A percentile compares a stretch with the other conserved stretches of the same genome.
Evolutionary conservation across 140 eudicot species (phyloP).

Genomic region (Bidens hawaiensis): DNA sequence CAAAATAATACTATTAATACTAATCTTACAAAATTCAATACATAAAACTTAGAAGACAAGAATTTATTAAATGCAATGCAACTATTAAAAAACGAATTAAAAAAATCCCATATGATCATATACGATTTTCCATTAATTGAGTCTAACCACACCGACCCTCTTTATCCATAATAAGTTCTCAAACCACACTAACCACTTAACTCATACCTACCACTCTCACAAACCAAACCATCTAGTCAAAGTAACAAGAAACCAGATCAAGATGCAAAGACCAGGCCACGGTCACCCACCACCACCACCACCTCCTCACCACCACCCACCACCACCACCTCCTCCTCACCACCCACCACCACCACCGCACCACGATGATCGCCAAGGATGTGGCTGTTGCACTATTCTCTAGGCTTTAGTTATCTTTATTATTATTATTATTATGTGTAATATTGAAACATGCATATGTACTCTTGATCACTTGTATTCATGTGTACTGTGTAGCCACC

Average conservation of each 20-base stretch:
- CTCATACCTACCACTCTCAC: neutral
- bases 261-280: constrained; percentile 6
- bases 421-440: neutral
- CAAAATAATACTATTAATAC: too few relatives aligned
- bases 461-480: neutral
- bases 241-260: neutral
- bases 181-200: neutral
- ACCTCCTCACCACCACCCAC: constrained; percentile 1
- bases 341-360: constrained; percentile 1
- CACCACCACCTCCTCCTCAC: constrained; percentile 4
- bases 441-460: neutral
- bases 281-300: constrained; percentile 10
- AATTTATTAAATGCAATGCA: too few relatives aligned
- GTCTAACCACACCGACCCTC: neutral
- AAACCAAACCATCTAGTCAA: neutral
- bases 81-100: neutral
- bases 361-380: constrained; percentile 4
- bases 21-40: too few relatives aligned
- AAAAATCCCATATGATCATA: neutral
- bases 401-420: too few relatives aligned
- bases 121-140: neutral
- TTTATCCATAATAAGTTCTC: constrained; percentile 3
- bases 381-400: constrained; percentile 19
- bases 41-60: neutral
- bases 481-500: too few relatives aligned